phyloP scores from a whole-genome alignment of 2,329 filamentous ascomycete genomes.

The Penicillium expansum region DNA sequence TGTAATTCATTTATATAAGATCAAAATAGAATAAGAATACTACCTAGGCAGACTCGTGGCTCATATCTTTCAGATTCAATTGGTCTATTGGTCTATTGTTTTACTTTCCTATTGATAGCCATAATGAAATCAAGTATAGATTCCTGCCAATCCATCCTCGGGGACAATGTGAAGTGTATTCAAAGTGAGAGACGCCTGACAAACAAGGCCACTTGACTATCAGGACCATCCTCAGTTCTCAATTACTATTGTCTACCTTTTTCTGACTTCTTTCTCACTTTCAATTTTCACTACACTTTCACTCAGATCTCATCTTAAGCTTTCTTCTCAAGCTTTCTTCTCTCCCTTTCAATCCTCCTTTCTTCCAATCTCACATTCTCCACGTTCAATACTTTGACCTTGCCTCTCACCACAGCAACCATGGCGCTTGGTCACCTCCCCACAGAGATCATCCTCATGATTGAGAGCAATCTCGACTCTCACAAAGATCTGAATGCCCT shows the following conservation, averaged over 20 bases:
- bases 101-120: background rate
- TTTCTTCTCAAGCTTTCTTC: background rate
- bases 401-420: background rate
- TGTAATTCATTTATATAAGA: background rate
- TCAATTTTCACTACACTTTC: background rate
- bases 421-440: background rate
- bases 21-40: background rate
- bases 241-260: background rate
- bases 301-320: background rate
- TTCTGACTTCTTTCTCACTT: background rate
- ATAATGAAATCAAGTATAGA: background rate
- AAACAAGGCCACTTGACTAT: background rate
- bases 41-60: background rate
- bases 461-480: background rate
- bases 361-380: background rate
- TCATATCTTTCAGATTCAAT: background rate
- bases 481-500: background rate
- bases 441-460: background rate
- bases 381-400: too few species aligned
- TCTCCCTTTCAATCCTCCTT: background rate
- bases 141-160: background rate
- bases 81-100: background rate
- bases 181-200: background rate
- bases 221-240: too few species aligned
- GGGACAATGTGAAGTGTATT: background rate